These are phyloP conservation scores for Neofusicoccum laricinum DNA, from an alignment of 2,329 filamentous ascomycete species.

Conservation along the genomic window DNA sequence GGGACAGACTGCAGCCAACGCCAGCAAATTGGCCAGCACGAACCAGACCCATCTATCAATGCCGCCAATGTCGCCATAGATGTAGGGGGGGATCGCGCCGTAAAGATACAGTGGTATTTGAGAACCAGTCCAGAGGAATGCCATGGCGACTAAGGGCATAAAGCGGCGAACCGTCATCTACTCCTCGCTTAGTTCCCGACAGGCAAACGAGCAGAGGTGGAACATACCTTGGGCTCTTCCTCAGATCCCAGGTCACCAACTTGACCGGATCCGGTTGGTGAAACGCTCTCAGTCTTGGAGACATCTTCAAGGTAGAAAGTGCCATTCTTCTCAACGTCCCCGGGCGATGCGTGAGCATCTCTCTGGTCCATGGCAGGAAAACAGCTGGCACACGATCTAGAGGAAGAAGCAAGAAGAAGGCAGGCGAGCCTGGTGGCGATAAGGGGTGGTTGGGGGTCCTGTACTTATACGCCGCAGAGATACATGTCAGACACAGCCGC, in stretches of 20 bases:
- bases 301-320: background rate
- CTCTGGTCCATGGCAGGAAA: background rate
- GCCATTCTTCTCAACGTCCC: background rate
- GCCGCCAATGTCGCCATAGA: conserved; percentile 58
- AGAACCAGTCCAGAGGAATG: conserved; percentile 56
- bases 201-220: background rate
- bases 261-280: background rate
- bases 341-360: background rate
- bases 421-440: background rate
- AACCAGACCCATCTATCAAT: conserved; percentile 52
- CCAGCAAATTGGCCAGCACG: conserved; percentile 47
- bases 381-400: background rate
- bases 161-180: conserved; percentile 14
- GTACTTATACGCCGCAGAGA: background rate
- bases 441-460: background rate
- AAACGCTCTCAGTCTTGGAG: background rate
- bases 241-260: background rate
- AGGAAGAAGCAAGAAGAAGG: background rate
- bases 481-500: background rate
- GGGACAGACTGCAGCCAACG: conserved; percentile 29
- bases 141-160: conserved; percentile 55
- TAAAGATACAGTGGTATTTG: conserved; percentile 52
- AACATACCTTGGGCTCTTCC: background rate
- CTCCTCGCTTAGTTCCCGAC: background rate
- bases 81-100: conserved; percentile 37